Conservation (phyloP, 2,329 filamentous ascomycete species). For the Fusarium heterosporum region DNA sequence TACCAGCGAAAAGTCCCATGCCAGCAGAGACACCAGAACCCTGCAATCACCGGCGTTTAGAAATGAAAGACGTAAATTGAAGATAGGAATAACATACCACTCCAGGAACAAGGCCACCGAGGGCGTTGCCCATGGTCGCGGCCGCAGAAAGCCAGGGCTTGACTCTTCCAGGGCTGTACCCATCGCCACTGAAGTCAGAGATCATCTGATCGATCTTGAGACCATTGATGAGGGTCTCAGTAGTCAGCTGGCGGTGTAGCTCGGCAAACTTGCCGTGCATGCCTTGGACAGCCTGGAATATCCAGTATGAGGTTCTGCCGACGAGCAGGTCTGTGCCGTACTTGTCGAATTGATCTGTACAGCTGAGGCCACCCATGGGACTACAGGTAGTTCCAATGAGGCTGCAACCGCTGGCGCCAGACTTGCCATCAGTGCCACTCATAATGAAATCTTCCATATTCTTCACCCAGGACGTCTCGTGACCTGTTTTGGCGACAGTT, state of each 20-base stretch:
- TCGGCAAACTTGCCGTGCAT: constrained; percentile 25
- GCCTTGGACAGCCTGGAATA: constrained; percentile 22
- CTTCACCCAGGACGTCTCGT: constrained; percentile 14
- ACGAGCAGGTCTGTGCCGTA: background rate
- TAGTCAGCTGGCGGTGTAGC: constrained; percentile 13
- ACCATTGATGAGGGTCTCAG: constrained; percentile 8
- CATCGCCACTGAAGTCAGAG: constrained; percentile 2
- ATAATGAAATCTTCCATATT: constrained; percentile 16
- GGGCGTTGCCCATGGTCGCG: constrained; percentile 1
- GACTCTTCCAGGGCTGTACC: background rate
- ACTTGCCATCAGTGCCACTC: constrained; percentile 5
- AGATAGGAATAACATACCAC: background rate
- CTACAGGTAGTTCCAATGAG: background rate
- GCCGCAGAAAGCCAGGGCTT: constrained; percentile 14
- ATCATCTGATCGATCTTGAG: constrained; percentile 23
- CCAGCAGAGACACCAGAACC: constrained; percentile 6
- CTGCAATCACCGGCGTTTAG: background rate
- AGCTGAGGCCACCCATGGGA: background rate
- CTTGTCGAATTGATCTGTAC: constrained; percentile 15
- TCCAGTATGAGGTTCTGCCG: constrained; percentile 26
- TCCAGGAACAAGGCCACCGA: constrained; percentile 15
- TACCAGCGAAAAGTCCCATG: background rate
- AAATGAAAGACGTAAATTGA: accelerated
- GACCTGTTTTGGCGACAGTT: background rate
- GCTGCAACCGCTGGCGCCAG: background rate